Evolutionary conservation across 306 rosid genomes (phyloP).

Genomic region (Psophocarpus tetragonolobus): DNA sequence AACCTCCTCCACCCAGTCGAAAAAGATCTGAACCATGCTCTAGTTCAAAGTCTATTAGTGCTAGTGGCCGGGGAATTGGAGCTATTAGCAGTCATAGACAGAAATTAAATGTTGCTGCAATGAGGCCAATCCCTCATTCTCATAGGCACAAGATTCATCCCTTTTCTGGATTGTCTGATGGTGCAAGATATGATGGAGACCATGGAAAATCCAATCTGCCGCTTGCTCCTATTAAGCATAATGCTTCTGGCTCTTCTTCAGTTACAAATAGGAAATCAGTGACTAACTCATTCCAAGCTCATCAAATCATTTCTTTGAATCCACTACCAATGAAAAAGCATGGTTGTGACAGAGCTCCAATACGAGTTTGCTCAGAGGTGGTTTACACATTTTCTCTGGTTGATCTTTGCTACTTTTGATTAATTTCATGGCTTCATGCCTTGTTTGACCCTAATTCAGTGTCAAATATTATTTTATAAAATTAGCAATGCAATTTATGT

Average conservation of each 20-base stretch:
- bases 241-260: conserved; percentile 60
- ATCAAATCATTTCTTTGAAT: conserved; percentile 82
- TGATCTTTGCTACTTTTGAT: neutral
- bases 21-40: conserved; percentile 59
- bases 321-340: conserved; percentile 94
- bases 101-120: conserved; percentile 69
- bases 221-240: conserved; percentile 60
- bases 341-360: conserved; percentile 85
- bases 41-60: conserved; percentile 36
- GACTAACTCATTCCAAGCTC: conserved; percentile 76
- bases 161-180: conserved; percentile 72
- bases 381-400: conserved; percentile 27
- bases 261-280: conserved; percentile 66
- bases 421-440: too few relatives aligned
- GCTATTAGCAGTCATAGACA: conserved; percentile 47
- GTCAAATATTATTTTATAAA: neutral
- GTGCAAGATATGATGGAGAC: conserved; percentile 66
- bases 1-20: conserved; percentile 79
- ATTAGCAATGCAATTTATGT: conserved; percentile 8
- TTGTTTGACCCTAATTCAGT: neutral
- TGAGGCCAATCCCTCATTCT: conserved; percentile 88
- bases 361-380: conserved; percentile 88
- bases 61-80: conserved; percentile 33
- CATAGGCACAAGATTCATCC: conserved; percentile 72
- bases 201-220: conserved; percentile 64